A percentile compares a stretch with the other conserved stretches of the same genome.
Conservation (phyloP, 495 filamentous ascomycete genomes). For the Daldinia concentrica region DNA sequence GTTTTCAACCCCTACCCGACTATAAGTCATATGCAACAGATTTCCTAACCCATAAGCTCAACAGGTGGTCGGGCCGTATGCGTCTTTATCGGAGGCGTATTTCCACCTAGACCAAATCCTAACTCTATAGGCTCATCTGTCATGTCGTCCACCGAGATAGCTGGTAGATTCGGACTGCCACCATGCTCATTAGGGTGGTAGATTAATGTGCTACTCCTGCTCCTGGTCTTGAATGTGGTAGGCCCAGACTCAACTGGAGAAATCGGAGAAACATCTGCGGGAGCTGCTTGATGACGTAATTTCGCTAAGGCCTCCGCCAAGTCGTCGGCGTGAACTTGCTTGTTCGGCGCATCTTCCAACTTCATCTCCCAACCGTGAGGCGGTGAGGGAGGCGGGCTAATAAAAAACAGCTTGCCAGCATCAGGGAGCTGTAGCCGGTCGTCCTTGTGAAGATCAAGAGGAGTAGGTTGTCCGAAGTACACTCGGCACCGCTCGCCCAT, state of each 20-base stretch:
- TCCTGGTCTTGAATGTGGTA: conserved; percentile 40
- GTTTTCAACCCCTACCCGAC: conserved; percentile 9
- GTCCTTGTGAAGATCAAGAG: conserved; percentile 59
- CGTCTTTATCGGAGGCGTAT: conserved; percentile 64
- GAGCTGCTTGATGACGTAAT: conserved; percentile 58
- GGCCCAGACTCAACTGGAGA: conserved; percentile 47
- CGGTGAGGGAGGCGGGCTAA: conserved; percentile 89
- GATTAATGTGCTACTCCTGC: conserved; percentile 72
- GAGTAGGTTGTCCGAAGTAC: conserved; percentile 88
- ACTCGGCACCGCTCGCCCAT: conserved; percentile 77
- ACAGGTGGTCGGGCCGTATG: conserved; percentile 89
- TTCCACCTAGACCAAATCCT: conserved; percentile 51
- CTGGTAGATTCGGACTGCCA: conserved; percentile 78
- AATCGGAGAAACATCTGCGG: conserved; percentile 43
- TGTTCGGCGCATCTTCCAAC: conserved; percentile 91
- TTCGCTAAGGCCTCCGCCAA: conserved; percentile 80
- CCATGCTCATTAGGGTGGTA: conserved; percentile 81
- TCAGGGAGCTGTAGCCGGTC: conserved; percentile 84
- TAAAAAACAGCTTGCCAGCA: conserved; percentile 93
- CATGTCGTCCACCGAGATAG: conserved; percentile 91
- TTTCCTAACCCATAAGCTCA: conserved; percentile 77
- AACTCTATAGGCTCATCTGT: conserved; percentile 65
- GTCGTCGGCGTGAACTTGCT: conserved; percentile 90
- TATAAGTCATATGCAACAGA: neutral
- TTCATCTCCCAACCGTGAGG: conserved; percentile 93